Evolutionary conservation across 768 basidiomycete genomes (phyloP).

Genomic region (Tricholoma sp.): DNA sequence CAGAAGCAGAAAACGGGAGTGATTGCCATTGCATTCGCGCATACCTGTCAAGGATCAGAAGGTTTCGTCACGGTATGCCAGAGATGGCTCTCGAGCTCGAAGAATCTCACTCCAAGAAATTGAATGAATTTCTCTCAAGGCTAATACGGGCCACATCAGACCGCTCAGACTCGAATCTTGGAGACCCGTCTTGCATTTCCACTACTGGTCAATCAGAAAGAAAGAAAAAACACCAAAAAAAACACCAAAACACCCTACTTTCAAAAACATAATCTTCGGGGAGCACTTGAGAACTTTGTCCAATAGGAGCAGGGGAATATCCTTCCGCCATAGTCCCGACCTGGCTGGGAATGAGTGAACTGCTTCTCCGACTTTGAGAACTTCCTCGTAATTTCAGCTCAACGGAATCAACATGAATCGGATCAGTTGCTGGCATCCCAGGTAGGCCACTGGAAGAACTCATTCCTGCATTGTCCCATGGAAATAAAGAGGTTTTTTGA

Average conservation of each 20-base stretch:
- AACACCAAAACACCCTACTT: conserved; percentile 41
- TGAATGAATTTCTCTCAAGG: conserved; percentile 71
- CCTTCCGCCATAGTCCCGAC: conserved; percentile 37
- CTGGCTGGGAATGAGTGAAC: conserved; percentile 49
- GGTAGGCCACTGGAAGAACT: conserved; percentile 50
- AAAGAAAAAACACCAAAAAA: too few species aligned
- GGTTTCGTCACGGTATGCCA: conserved; percentile 10
- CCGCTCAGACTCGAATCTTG: conserved; percentile 40
- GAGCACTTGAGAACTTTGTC: conserved; percentile 35
- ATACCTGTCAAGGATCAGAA: conserved; percentile 43
- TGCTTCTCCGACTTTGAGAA: conserved; percentile 50
- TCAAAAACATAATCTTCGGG: conserved; percentile 67
- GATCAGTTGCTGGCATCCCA: conserved; percentile 37
- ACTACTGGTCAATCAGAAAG: too few species aligned
- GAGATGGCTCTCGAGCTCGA: background rate
- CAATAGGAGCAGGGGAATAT: conserved; percentile 50
- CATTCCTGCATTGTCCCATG: conserved; percentile 77
- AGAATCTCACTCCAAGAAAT: conserved; percentile 67
- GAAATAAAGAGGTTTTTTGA: conserved; percentile 68
- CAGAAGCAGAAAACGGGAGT: conserved; percentile 39
- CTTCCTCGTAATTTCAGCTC: conserved; percentile 51
- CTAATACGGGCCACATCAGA: conserved; percentile 52
- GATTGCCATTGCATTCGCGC: conserved; percentile 69
- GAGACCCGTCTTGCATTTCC: conserved; percentile 17
- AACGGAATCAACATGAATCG: conserved; percentile 44